These are phyloP conservation scores for Suillus tomentosus DNA, from an alignment of 768 basidiomycete genomes.

Conservation along the genomic window DNA sequence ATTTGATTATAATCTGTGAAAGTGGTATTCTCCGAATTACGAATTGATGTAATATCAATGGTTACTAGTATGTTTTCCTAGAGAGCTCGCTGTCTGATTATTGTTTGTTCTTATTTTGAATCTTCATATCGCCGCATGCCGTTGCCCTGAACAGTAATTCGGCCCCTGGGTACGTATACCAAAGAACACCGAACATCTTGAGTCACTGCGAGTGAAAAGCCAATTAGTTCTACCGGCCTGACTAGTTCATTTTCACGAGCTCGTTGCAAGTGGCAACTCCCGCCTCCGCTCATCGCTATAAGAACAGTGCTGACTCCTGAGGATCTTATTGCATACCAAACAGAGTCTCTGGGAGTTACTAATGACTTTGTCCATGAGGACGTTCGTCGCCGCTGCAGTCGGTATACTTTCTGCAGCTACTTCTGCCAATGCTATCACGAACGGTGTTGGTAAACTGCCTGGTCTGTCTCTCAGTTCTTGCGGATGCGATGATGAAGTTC, in stretches of 20 bases:
- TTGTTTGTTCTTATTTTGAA: too few species aligned
- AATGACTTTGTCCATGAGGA: slow-evolving; percentile 18
- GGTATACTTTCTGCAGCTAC: slow-evolving; percentile 18
- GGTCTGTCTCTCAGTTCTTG: slow-evolving; percentile 19
- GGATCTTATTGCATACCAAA: background rate
- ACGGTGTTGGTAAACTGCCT: slow-evolving; percentile 35
- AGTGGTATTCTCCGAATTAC: too few species aligned
- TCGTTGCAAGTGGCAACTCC: slow-evolving; percentile 2
- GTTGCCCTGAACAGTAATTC: too few species aligned
- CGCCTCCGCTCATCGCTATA: slow-evolving; percentile 19
- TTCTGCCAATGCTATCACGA: slow-evolving; percentile 23
- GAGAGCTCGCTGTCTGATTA: too few species aligned
- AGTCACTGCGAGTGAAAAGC: too few species aligned
- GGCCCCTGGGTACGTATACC: too few species aligned
- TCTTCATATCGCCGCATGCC: too few species aligned
- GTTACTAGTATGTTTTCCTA: too few species aligned
- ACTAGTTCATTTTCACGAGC: slow-evolving; percentile 5
- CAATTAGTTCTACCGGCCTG: too few species aligned
- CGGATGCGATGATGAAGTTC: background rate
- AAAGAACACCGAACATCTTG: too few species aligned
- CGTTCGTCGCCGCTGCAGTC: slow-evolving; percentile 8
- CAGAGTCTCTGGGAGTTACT: background rate
- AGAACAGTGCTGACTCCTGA: background rate
- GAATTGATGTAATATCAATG: too few species aligned
- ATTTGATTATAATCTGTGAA: too few species aligned